Percentiles rank a stretch among this genome's conserved stretches.
phyloP scores from a whole-genome alignment of 1,284 basidiomycete genomes.

The Marasmius tenuissimus region DNA sequence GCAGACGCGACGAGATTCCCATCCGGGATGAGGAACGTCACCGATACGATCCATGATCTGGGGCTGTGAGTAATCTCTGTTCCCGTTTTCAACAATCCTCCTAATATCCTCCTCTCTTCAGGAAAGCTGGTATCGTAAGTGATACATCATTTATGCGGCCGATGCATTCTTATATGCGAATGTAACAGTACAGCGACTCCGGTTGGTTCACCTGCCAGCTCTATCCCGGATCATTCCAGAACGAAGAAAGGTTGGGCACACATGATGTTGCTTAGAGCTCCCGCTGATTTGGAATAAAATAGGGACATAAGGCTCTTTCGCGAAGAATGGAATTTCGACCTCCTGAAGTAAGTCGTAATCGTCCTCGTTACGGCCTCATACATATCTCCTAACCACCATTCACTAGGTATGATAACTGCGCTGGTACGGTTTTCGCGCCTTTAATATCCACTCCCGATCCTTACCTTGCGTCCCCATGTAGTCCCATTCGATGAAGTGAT shows the following conservation, averaged over 20 bases:
- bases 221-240: constrained; percentile 50
- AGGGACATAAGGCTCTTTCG: constrained; percentile 49
- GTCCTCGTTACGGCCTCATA: background rate
- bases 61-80: constrained; percentile 43
- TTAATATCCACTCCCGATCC: background rate
- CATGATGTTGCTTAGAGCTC: background rate
- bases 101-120: constrained; percentile 17
- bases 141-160: background rate
- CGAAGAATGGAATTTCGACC: constrained; percentile 58
- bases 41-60: constrained; percentile 47
- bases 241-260: constrained; percentile 37
- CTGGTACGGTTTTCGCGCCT: constrained; percentile 28
- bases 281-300: background rate
- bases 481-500: constrained; percentile 55
- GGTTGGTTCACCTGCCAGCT: constrained; percentile 51
- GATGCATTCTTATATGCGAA: background rate
- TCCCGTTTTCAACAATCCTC: background rate
- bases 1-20: constrained; percentile 46
- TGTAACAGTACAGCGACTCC: constrained; percentile 43
- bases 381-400: background rate
- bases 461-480: constrained; percentile 15
- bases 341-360: constrained; percentile 46
- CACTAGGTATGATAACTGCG: constrained; percentile 59
- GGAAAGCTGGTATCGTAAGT: constrained; percentile 54
- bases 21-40: constrained; percentile 51